Percentiles rank a stretch among this genome's conserved stretches.
Evolutionary conservation across 176 grass and related monocot species (phyloP).

Genomic region (Canna indica): DNA sequence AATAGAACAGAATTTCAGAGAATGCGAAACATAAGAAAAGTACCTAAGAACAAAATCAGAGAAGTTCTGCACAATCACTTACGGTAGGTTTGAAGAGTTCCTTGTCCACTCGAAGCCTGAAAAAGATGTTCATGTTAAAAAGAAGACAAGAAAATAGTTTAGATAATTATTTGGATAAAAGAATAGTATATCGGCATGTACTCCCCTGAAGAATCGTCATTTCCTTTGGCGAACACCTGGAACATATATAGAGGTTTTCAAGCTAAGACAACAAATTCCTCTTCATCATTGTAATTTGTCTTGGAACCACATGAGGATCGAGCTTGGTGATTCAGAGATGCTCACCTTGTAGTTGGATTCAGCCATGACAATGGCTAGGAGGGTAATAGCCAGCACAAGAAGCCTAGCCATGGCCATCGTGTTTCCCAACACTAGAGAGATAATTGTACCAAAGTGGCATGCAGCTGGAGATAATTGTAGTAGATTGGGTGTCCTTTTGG

Average conservation of each 20-base stretch:
- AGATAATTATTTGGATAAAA: not conserved
- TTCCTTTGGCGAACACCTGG: conserved; percentile 3
- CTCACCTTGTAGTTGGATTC: conserved; percentile 3
- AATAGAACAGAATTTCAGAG: too few species aligned
- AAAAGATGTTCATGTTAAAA: not conserved
- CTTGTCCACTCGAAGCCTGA: not conserved
- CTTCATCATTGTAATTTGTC: not conserved
- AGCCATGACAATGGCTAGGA: not conserved
- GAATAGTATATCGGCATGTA: not conserved
- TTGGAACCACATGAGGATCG: too few species aligned
- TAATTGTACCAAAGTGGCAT: not conserved
- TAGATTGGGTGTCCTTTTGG: not conserved
- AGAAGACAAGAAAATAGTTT: not conserved
- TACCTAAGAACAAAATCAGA: too few species aligned
- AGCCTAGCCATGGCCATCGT: conserved; percentile 4
- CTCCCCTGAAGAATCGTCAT: not conserved
- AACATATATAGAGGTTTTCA: not conserved
- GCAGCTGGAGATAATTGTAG: not conserved
- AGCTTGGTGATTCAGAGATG: not conserved
- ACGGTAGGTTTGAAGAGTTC: not conserved
- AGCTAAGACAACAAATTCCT: not conserved
- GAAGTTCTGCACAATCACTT: not conserved
- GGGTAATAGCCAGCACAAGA: conserved; percentile 1
- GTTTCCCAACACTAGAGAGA: not conserved
- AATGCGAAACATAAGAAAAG: too few species aligned